Conservation (phyloP, 345 rosid genomes). For the Melaleuca alternifolia region DNA sequence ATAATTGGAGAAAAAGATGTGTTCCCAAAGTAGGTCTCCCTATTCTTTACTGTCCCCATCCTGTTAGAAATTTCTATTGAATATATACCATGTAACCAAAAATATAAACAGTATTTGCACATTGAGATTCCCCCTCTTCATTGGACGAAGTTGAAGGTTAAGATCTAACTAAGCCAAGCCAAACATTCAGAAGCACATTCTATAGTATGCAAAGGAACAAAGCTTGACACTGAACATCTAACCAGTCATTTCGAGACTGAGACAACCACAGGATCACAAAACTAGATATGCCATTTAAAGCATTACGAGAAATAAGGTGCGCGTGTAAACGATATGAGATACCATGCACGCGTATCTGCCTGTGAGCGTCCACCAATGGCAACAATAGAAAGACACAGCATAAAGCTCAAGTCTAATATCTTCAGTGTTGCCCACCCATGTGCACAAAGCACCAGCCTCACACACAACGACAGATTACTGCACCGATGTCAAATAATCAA, state of each 20-base stretch:
- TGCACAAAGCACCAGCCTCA: not conserved
- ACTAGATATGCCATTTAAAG: no score
- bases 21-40: not conserved
- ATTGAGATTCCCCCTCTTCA: not conserved
- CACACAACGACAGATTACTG: not conserved
- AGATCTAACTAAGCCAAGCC: not conserved
- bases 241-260: not conserved
- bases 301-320: not conserved
- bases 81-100: not conserved
- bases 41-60: conserved; percentile 35
- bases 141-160: not conserved
- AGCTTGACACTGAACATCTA: not conserved
- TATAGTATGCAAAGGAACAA: not conserved
- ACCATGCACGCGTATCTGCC: not conserved
- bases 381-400: not conserved
- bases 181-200: not conserved
- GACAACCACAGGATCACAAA: not conserved
- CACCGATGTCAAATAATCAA: not conserved
- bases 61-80: conserved; percentile 3
- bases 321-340: not conserved
- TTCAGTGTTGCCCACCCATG: not conserved
- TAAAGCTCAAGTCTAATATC: not conserved
- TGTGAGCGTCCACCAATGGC: not conserved
- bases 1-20: not conserved
- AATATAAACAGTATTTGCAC: not conserved